Evolutionary conservation across 2,329 filamentous ascomycete genomes (phyloP), one percentile per base, ranked within the genome.

Genomic region (Fusarium drepaniforme): DNA sequence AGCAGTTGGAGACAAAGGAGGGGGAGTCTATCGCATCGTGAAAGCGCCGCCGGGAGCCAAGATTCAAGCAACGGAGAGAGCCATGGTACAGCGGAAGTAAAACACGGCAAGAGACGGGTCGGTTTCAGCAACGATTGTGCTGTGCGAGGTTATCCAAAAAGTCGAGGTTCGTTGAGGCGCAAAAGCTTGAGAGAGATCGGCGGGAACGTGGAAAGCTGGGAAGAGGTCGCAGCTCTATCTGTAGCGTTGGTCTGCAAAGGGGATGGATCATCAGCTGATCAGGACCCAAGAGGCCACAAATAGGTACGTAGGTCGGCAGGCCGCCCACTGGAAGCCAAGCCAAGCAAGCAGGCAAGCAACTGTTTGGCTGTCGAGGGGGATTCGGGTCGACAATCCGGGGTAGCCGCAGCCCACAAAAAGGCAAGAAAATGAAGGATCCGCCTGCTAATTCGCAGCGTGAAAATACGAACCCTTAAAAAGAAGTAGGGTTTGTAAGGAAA

Each of bases 261-360:
- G 75, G 77, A 79, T 75, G 30, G 77, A 79, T 79, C 77, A 79
- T 79, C 77, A 79, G 77, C 77, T 79, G 77, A 79, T 79, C 77
- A 71, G 68, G 67, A 76, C 61, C 77, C 37, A 68, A 70, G 65
- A 73, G 70, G 71, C 68, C 75, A 76, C 74, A 73, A 72, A 70
- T 66, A 76, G 65, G 56, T 30, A n/a, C 25, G 25, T n/a, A 53
- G 49, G 49, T 21, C 49, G 49, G 28, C 49, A 53, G 49, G 49
- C 42, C 58, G 66, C 65, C 69, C 66, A 37, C 35, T 37, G 35
- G 35, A 37, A 15, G 35, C 35, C 35, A 66, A 61, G 63, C 46
- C 46, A 53, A 53, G 49, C 46, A 30, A 51, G 9, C 49, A 53
- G n/a, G 49, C 25, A 53, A 76, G 70, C 67, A 70, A 51, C 72